Base-by-base conservation (phyloP, 139 green algal species). In the Deuterostichococcus epilithicus region DNA sequence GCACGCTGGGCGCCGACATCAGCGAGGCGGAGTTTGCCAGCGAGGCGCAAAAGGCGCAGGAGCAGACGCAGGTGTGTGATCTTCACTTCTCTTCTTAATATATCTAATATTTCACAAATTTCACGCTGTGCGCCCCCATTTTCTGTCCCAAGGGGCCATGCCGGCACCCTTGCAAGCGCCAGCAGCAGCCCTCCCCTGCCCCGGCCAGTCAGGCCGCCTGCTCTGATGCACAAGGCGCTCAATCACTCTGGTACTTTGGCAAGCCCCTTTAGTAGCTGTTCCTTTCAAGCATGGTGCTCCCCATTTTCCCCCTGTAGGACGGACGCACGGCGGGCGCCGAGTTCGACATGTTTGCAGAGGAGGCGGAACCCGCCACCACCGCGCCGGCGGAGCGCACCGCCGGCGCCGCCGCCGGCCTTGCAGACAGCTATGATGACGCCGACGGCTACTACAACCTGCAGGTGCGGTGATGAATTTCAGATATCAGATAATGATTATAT, bases 401-500 rank as follows among this genome's bases (percentile, higher is more conserved):
- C 8, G 44, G 39, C 15, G 23, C 73, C n/a, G 73, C 33, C 37
- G 73, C 37, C 8, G 87, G 71, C 1, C 83, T 97, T 65, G 72
- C 79, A 25, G 95, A 98, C 80, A 92, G 89, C 66, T 98, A 94
- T 76, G 95, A 98, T 72, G 95, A 98, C 77, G 80, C 86, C 1
- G 94, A 98, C 74, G 95, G 95, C 63, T 98, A 98, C 86, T 98
- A 98, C 89, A 93, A 95, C 66, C 98, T 97, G 83, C 89, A 94
- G 77, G 90, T 96, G 32, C 13, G 30, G 18, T 26, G 45, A 13
- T 60, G 45, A 26, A 60, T 13, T 60, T 60, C 45, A 60, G n/a
- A n/a, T n/a, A n/a, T n/a, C n/a, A n/a, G n/a, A n/a, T n/a, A n/a
- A n/a, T n/a, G n/a, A n/a, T n/a, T n/a, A n/a, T n/a, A n/a, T n/a